Percentiles rank a stretch among this genome's conserved stretches.
phyloP scores from a whole-genome alignment of 208 protist genomes.

The Trypanosoma cruzi region DNA sequence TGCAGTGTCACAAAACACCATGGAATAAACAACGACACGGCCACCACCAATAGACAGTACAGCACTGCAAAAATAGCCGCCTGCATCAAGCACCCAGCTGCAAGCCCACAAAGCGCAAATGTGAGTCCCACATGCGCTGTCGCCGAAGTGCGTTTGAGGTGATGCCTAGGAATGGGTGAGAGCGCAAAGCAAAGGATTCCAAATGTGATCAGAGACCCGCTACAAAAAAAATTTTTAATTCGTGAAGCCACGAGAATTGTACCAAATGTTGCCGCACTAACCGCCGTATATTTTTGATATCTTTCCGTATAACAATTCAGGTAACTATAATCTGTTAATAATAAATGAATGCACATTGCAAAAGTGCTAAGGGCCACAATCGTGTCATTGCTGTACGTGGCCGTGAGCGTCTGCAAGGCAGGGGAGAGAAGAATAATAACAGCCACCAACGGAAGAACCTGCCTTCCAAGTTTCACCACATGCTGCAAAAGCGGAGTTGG shows the following conservation, averaged over 20 bases:
- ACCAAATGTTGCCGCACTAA: constrained; percentile 86
- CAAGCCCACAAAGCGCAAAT: constrained; percentile 57
- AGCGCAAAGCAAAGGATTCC: constrained; percentile 85
- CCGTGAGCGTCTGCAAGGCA: constrained; percentile 82
- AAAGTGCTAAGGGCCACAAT: constrained; percentile 84
- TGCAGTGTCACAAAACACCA: constrained; percentile 82
- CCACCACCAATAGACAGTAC: constrained; percentile 48
- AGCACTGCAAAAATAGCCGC: constrained; percentile 63
- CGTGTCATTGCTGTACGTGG: constrained; percentile 90
- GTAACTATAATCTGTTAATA: constrained; percentile 88
- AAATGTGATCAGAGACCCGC: constrained; percentile 82
- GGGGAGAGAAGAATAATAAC: constrained; percentile 79
- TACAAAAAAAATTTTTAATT: constrained; percentile 61
- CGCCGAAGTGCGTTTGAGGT: constrained; percentile 56
- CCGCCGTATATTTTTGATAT: constrained; percentile 65
- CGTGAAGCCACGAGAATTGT: constrained; percentile 87
- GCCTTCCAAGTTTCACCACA: constrained; percentile 47
- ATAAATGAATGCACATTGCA: constrained; percentile 78
- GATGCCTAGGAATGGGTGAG: constrained; percentile 77
- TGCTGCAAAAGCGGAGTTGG: constrained; percentile 36
- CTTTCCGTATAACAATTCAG: constrained; percentile 72
- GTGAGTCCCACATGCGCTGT: constrained; percentile 72
- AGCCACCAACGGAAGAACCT: constrained; percentile 54
- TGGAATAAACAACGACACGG: constrained; percentile 78
- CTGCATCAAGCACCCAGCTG: constrained; percentile 52